These are phyloP conservation scores for Yarrowia keelungensis DNA, from an alignment of 805 yeast genomes.

Conservation along the genomic window DNA sequence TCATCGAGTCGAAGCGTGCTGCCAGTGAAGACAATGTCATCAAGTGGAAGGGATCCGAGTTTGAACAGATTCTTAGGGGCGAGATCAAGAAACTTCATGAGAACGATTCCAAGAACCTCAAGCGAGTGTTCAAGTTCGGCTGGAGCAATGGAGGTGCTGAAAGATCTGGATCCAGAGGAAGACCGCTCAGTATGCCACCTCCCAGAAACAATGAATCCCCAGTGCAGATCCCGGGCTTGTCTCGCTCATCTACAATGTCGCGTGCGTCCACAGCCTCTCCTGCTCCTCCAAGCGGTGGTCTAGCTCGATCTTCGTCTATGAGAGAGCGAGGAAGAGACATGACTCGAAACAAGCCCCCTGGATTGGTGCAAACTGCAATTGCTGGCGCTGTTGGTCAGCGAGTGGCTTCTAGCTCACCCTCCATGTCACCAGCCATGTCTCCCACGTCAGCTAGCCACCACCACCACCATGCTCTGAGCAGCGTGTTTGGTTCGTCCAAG, in stretches of 20 bases:
- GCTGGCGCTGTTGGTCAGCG: slow-evolving; percentile 13
- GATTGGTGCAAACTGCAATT: slow-evolving; percentile 11
- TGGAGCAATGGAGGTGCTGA: slow-evolving; percentile 14
- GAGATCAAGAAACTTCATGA: slow-evolving; percentile 20
- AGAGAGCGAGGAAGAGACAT: slow-evolving; percentile 23
- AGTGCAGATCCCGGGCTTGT: background rate
- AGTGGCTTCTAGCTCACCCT: slow-evolving; percentile 3
- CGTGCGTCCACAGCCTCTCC: slow-evolving; percentile 17
- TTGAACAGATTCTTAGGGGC: slow-evolving; percentile 12
- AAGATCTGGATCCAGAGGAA: slow-evolving; percentile 7
- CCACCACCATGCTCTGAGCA: slow-evolving; percentile 12
- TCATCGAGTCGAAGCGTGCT: slow-evolving; percentile 11
- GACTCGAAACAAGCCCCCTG: slow-evolving; percentile 12
- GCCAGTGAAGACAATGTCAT: slow-evolving; percentile 11
- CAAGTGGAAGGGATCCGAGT: slow-evolving; percentile 31
- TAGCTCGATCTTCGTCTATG: slow-evolving; percentile 2
- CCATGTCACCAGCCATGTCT: slow-evolving; percentile 12
- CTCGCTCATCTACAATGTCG: slow-evolving; percentile 13
- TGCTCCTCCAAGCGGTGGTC: background rate
- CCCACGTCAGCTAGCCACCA: background rate
- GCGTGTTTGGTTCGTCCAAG: slow-evolving; percentile 11
- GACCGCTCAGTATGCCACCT: slow-evolving; percentile 32
- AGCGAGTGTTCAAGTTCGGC: slow-evolving; percentile 23
- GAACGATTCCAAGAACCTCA: slow-evolving; percentile 15
- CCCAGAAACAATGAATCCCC: background rate